phyloP scores from a whole-genome alignment of 2,329 filamentous ascomycete genomes.

The Aschersonia sp. region DNA sequence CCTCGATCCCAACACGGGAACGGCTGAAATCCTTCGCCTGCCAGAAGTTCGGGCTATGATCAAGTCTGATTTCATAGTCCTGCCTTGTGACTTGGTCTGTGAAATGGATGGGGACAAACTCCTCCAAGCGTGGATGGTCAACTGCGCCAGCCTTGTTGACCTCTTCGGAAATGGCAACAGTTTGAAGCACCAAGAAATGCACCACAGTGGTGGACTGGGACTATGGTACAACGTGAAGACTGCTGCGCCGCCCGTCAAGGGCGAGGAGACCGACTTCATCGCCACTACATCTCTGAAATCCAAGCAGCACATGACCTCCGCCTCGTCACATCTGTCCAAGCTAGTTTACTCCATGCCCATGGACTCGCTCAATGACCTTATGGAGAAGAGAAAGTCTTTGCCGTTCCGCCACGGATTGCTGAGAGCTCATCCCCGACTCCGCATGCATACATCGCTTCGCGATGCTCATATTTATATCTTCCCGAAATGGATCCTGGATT shows the following conservation, averaged over 20 bases:
- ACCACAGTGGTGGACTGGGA: conserved; percentile 62
- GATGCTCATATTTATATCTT: conserved; percentile 94
- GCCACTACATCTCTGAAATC: conserved; percentile 55
- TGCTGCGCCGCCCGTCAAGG: conserved; percentile 63
- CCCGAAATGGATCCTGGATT: conserved; percentile 79
- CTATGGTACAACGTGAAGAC: conserved; percentile 84
- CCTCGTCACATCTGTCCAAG: conserved; percentile 57
- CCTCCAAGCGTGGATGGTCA: conserved; percentile 84
- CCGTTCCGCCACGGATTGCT: conserved; percentile 66
- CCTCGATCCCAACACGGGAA: conserved; percentile 73
- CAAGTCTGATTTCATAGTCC: conserved; percentile 72
- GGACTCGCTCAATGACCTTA: conserved; percentile 74
- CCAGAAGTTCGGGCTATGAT: conserved; percentile 69
- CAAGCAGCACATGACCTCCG: conserved; percentile 33
- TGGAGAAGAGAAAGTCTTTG: conserved; percentile 59
- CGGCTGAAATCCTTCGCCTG: conserved; percentile 74
- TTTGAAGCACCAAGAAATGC: conserved; percentile 20
- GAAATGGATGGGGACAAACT: conserved; percentile 74
- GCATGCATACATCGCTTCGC: conserved; percentile 70
- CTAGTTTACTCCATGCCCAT: conserved; percentile 79
- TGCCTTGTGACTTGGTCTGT: conserved; percentile 89
- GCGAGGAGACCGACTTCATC: conserved; percentile 87
- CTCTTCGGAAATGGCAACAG: conserved; percentile 34
- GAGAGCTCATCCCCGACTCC: conserved; percentile 58
- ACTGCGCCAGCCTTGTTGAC: conserved; percentile 55